Evolutionary conservation across 2,329 filamentous ascomycete species (phyloP), one percentile per base, ranked within the genome.

Genomic region (Plectosphaerella cucumerina): DNA sequence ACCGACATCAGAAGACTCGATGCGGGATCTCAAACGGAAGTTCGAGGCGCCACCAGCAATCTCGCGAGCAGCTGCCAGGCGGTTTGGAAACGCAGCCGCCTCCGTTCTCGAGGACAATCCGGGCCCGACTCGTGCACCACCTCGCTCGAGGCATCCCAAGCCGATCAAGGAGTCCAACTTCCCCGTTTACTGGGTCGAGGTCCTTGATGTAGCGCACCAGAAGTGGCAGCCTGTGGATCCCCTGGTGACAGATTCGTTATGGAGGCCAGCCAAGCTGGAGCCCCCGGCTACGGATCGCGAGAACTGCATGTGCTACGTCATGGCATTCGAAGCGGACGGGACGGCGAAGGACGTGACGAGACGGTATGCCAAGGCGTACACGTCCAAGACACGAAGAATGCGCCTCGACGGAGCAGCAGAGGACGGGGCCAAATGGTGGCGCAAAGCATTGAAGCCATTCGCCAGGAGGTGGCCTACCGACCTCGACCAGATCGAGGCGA

Each of bases 141-240:
- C 62, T n/a, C 59, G 60, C 37, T 58, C 56, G 22, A 69, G 63
- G 21, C 60, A 57, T 48, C 70, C 63, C 11, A 72, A 70, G 49
- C 70, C 63, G 14, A 79, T 87, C 11, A 78, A 77, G 21, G 89
- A 93, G 62, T 92, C 90, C 0, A 68, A 81, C 0, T 89, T 86
- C 60, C 94, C 94, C 0, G 78, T 97, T 3, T 97, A 91, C 64
- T 99, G 94, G 94, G 86, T 97, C 1, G 94, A 99, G 70, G 86
- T 90, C 4, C 89, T 96, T 57, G 92, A 97, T 56, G 76, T 84
- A 49, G 87, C 88, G 0, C 83, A 90, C 56, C 89, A 97, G 64
- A 96, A 90, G 72, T 99, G 94, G 94, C 82, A 96, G 50, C 81
- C 90, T 0, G 82, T 94, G 35, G 94, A 99, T 64, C 84, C 92